These are phyloP conservation scores for Syzygium grande DNA, from an alignment of 345 rosid species.

Conservation along the genomic window DNA sequence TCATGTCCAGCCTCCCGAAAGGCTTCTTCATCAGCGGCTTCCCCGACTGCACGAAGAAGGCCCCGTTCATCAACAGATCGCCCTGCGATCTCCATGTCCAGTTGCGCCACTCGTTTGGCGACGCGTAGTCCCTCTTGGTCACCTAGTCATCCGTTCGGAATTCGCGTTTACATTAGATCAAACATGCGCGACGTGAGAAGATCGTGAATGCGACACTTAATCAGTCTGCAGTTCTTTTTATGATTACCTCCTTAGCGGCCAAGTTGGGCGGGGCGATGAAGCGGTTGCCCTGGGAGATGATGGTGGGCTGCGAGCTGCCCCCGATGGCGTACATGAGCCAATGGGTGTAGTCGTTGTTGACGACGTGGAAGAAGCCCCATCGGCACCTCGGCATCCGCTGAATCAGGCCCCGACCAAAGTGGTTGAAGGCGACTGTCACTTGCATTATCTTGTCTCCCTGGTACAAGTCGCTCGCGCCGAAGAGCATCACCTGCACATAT, in stretches of 20 bases:
- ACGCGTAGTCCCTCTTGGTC: conserved; percentile 49
- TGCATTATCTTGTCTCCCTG: conserved; percentile 32
- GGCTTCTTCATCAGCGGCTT: neutral
- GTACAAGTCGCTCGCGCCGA: conserved; percentile 30
- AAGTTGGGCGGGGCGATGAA: conserved; percentile 30
- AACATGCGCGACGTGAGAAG: neutral
- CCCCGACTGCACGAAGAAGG: conserved; percentile 59
- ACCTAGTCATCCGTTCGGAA: conserved; percentile 16
- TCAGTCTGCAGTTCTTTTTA: neutral
- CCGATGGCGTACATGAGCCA: conserved; percentile 67
- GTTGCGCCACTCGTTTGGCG: conserved; percentile 29
- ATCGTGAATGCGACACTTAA: neutral
- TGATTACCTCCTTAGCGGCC: conserved; percentile 40
- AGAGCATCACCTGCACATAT: conserved; percentile 28
- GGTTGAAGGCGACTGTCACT: conserved; percentile 50
- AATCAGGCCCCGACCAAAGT: conserved; percentile 37
- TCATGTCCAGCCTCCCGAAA: conserved; percentile 6
- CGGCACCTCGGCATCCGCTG: conserved; percentile 56
- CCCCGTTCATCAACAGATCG: conserved; percentile 61
- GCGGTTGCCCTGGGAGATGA: conserved; percentile 53
- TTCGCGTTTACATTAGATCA: neutral
- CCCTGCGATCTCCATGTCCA: conserved; percentile 75
- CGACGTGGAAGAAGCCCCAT: conserved; percentile 45
- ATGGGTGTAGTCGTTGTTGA: conserved; percentile 51
- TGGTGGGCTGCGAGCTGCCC: conserved; percentile 39